These are phyloP conservation scores for Metschnikowia aberdeeniae DNA, from an alignment of 805 yeast species.

Conservation along the genomic window DNA sequence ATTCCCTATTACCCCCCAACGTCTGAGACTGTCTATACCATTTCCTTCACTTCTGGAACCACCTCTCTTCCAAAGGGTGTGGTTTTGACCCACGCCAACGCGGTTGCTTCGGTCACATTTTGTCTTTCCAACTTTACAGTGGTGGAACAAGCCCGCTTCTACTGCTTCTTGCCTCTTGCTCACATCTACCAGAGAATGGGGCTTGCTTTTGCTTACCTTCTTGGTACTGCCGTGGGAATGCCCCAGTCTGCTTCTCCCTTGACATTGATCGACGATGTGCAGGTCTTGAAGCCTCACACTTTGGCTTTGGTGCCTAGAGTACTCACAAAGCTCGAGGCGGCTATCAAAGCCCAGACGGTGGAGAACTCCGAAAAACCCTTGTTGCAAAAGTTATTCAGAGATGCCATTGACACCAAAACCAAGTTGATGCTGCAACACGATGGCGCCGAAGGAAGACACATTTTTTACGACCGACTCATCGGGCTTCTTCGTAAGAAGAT, in stretches of 20 bases:
- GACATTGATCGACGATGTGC: slow-evolving; percentile 56
- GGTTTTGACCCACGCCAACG: slow-evolving; percentile 33
- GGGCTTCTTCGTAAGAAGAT: slow-evolving; percentile 26
- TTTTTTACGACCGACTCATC: slow-evolving; percentile 33
- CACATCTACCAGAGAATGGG: slow-evolving; percentile 23
- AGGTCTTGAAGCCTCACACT: slow-evolving; percentile 48
- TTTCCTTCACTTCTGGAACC: slow-evolving; percentile 53
- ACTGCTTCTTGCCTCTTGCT: slow-evolving; percentile 26
- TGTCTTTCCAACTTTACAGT: slow-evolving; percentile 7
- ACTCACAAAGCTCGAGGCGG: slow-evolving; percentile 53
- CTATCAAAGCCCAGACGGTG: slow-evolving; percentile 19
- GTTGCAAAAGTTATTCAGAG: slow-evolving; percentile 25
- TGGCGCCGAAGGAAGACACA: slow-evolving; percentile 33
- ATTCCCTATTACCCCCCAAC: slow-evolving; percentile 28
- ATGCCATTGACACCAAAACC: slow-evolving; percentile 27
- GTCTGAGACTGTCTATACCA: slow-evolving; percentile 35
- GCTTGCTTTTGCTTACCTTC: slow-evolving; percentile 10
- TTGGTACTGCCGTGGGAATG: slow-evolving; percentile 23
- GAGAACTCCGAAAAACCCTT: slow-evolving; percentile 31
- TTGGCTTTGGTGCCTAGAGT: slow-evolving; percentile 63
- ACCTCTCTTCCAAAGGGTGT: slow-evolving; percentile 76
- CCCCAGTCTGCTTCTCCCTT: slow-evolving; percentile 39
- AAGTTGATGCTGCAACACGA: slow-evolving; percentile 34
- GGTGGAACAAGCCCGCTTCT: slow-evolving; percentile 3
- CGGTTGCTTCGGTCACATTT: slow-evolving; percentile 12